Evolutionary conservation across 1,284 basidiomycete genomes (phyloP), one percentile per base, ranked within the genome.

Genomic region (Ustilago crameri): DNA sequence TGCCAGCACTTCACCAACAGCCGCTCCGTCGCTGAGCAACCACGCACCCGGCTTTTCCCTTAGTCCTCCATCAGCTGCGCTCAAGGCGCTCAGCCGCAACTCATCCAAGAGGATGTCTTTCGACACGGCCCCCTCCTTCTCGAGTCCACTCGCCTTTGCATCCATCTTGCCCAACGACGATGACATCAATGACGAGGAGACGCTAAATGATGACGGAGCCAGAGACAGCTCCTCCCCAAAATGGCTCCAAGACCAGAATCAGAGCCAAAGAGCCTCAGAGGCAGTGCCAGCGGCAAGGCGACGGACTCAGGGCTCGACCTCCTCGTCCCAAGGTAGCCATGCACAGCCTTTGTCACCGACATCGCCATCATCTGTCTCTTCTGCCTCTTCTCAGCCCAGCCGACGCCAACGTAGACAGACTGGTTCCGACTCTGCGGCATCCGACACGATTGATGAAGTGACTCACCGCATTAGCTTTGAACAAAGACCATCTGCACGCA

Each of bases 101-200:
- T 67, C 72, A 20, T 58, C 67, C 60, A 73, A 64, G 51, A 73
- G 56, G n/a, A 73, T 73, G 70, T 73, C 70, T 40, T 68, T 73
- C 61, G 70, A 73, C 63, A 78, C 51, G 18, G 61, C 74, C 15
- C 80, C 80, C 2, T 81, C 79, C 45, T 81, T 81, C 26, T 81
- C 79, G 17, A 82, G 80, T 35, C 80, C 80, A 26, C 74, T 82
- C 38, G 80, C 80, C 9, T 72, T 79, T 42, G 74, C 78, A 12
- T 74, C 76, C 14, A 74, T 69, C 38, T 53, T 82, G 14, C 74
- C 79, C 8, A 60, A 66, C n/a, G 80, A 81, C 15, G 62, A 68
- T 18, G 66, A 70, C 30, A n/a, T 44, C 35, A 52, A 60, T 34
- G 59, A 73, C 23, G 64, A 67, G 22, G 57, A 60, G 15, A 45